A percentile compares a stretch with the other conserved stretches of the same genome.
Conservation (phyloP, 1,284 basidiomycete genomes). For the Coniferiporia weirii region DNA sequence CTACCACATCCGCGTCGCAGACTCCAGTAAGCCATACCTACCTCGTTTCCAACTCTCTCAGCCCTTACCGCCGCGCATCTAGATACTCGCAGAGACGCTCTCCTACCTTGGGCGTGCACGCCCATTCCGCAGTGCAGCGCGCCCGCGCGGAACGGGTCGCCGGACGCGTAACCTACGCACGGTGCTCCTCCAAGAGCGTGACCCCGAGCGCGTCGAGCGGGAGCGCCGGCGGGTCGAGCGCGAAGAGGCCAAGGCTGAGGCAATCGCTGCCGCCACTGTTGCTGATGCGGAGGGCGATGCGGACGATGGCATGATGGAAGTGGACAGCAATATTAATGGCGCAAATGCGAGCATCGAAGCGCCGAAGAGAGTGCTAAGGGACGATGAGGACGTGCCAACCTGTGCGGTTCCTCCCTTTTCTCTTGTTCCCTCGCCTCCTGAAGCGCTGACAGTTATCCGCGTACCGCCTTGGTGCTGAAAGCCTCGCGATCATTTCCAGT, state of each 20-base stretch:
- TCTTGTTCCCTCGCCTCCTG: too few species aligned
- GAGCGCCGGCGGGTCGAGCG: slow-evolving; percentile 60
- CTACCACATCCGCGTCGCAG: slow-evolving; percentile 20
- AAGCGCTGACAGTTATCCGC: background rate
- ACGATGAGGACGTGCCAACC: slow-evolving; percentile 59
- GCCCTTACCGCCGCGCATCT: background rate
- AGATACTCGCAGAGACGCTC: slow-evolving; percentile 65
- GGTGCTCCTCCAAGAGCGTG: slow-evolving; percentile 42
- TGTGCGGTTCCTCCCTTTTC: slow-evolving; percentile 41
- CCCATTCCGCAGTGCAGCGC: slow-evolving; percentile 67
- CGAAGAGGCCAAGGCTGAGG: slow-evolving; percentile 32
- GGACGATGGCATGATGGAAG: slow-evolving; percentile 28
- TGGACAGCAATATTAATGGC: slow-evolving; percentile 30
- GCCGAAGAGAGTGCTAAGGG: slow-evolving; percentile 26
- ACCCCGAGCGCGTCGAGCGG: slow-evolving; percentile 70
- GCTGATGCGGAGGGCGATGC: slow-evolving; percentile 20
- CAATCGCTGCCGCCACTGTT: slow-evolving; percentile 17
- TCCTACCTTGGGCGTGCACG: slow-evolving; percentile 63
- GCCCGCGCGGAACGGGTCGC: slow-evolving; percentile 33
- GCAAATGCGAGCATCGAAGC: slow-evolving; percentile 35
- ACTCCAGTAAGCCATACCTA: slow-evolving; percentile 25
- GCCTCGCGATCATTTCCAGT: too few species aligned
- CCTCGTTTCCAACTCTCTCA: background rate
- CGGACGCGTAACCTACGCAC: background rate
- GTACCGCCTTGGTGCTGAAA: too few species aligned